Base-by-base conservation (phyloP, 202 grass and related monocot species). In the Dendrocalamus latiflorus region DNA sequence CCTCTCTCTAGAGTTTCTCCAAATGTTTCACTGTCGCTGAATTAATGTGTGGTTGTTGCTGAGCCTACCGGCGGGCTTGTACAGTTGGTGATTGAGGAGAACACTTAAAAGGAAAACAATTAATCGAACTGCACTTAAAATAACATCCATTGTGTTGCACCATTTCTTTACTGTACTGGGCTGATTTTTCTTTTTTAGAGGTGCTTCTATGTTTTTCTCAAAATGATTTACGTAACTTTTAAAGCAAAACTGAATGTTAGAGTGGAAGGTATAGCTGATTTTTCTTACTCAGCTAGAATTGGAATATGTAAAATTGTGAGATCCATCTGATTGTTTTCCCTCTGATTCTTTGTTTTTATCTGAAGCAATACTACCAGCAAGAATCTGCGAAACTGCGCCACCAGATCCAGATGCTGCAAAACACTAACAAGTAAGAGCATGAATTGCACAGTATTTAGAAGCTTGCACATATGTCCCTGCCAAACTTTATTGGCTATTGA, bases 311-410 rank as follows among this genome's bases (percentile, higher is more conserved):
- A 14, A 75, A 20, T 26, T 53, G 8, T 48, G 38, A 53, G 24
- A 82, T 45, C 36, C 53, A 69, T 68, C 36, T 83, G 59, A 82
- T 20, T 5, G 0, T 48, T 39, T 79, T 51, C 37, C 2, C 33
- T 85, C 39, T 45, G 36, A 9, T 33, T 82, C 20, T 16, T 45
- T 18, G 16, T 75, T 88, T n/a, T 17, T 51, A 47, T 78, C n/a
- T 85, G 77, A 85, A 99, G 96, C 93, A 95, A 94, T 95, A 92
- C 56, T 99, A 87, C 59, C 89, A 96, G 86, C 96, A 99, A 81
- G 96, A 99, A 87, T 64, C 71, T 41, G 74, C 80, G 6, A 99
- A 96, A 65, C 56, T 99, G 78, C 81, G 41, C 25, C 84, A 94
- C 70, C 93, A 99, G 49, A 94, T 95, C 69, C 96, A 99, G 87